Base-by-base conservation (phyloP, 2,329 filamentous ascomycete species). In the Fusarium neocosmosporiellum region DNA sequence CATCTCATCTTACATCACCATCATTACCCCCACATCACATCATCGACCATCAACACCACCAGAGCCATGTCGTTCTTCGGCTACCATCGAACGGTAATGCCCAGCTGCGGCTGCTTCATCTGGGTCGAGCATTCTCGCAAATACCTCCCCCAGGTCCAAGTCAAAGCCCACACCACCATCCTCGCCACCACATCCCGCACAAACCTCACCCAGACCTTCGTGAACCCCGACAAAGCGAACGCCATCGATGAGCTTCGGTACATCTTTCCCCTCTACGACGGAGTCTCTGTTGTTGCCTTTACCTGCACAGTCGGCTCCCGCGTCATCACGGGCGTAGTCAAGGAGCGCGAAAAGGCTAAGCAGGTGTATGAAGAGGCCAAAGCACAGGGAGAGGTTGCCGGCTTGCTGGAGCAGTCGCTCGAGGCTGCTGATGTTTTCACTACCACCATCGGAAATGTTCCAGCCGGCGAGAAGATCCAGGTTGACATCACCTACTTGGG, bases 261-360 rank as follows among this genome's bases (percentile, higher is more conserved):
- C 78, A 86, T 87, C 0, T 94, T 95, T 70, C 93, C 93, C 0
- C 84, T 95, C 0, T 93, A 92, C 71, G 91, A 94, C 76, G 92
- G 92, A 11, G 90, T 93, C 18, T 91, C 89, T 8, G 89, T 95
- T 1, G 90, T 92, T 9, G 86, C 84, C 5, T 95, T 94, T 71
- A 87, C 84, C 6, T 94, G 91, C 80, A 88, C 84, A 16, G 85
- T 94, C 54, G 90, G 87, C 36, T 81, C 86, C 34, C 88, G 89
- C 22, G 84, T 88, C 18, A 88, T 93, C 72, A 84, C 84, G 4
- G 92, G 93, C 16, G 80, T 91, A 14, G 92, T 94, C 46, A 91
- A 93, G 77, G 89, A 93, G 74, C 90, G 88, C 63, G 83, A 88
- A 13, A 84, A 89, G 60, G 92, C 93, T 2, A 88, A 86, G 62